These are phyloP conservation scores for Dispira simplex DNA, from an alignment of 192 early-diverging fungal species.

Conservation along the genomic window DNA sequence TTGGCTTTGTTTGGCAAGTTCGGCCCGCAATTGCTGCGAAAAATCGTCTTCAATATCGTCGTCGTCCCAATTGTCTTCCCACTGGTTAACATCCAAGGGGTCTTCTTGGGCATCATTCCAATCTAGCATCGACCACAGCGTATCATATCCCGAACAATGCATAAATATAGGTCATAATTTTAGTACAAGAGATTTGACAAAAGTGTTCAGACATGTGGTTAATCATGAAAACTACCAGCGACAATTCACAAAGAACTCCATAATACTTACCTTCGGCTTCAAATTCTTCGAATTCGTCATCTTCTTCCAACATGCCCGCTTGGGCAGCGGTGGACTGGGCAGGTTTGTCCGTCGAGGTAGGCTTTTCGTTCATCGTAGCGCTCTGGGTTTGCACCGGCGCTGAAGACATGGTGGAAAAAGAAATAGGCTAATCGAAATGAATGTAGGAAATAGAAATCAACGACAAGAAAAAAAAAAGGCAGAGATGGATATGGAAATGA, in stretches of 20 bases:
- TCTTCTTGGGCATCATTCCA: conserved; percentile 71
- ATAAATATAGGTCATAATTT: too few relatives aligned
- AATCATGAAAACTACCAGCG: too few relatives aligned
- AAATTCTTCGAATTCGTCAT: conserved; percentile 95
- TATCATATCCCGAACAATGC: too few relatives aligned
- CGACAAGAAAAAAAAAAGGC: neutral
- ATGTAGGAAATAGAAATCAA: neutral
- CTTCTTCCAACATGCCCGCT: conserved; percentile 62
- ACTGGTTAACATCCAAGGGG: conserved; percentile 38
- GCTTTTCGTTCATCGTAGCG: neutral
- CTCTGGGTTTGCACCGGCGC: neutral
- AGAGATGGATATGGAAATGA: too few relatives aligned
- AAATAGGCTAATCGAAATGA: neutral
- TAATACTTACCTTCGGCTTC: conserved; percentile 48
- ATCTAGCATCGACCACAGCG: conserved; percentile 28
- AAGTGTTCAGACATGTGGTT: too few relatives aligned
- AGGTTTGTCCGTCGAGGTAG: neutral
- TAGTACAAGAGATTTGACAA: too few relatives aligned
- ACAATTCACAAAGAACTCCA: neutral
- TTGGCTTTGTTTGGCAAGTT: conserved; percentile 3
- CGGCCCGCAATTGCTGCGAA: conserved; percentile 57
- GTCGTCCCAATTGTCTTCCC: conserved; percentile 88
- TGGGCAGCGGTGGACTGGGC: conserved; percentile 20
- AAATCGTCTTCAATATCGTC: conserved; percentile 86
- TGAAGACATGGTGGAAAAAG: neutral